Base-by-base conservation (phyloP, 192 early-diverging fungal species). In the Neocallimastix lanati region DNA sequence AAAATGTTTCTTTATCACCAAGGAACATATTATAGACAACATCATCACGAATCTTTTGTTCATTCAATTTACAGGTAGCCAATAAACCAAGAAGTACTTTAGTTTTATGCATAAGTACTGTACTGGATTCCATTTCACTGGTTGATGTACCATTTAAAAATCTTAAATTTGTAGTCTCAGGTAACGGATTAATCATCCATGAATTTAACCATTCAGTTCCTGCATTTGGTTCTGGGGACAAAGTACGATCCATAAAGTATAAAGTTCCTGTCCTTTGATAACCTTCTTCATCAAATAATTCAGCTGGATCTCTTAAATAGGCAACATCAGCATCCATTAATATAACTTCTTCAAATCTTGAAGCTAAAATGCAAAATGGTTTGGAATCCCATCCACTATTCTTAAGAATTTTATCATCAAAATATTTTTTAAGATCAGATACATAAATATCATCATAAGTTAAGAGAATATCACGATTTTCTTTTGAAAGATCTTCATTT, bases 1-100 rank as follows among this genome's bases (percentile, higher is more conserved):
- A 92, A 40, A 91, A 92, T 2, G 90, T 87, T 80, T 92, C 91
- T 81, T 92, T 92, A 83, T 92, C 91, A 29, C 90, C 90, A 78
- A 87, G 85, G 85, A 9, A 86, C 82, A 28, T 84, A 36, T 80
- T 80, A 79, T 89, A 89, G 21, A 81, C 83, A 35, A 89, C 79
- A 36, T 84, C 76, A 76, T 89, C 88, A n/a, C 88, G 84, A 50
- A 86, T 86, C 67, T 79, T 83, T 35, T 86, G 84, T 35, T 80
- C 85, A 33, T 33, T 33, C 11, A 33, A 33, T 33, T 87, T 84
- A 80, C 89, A 90, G 0, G 83, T 86, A 0, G 87, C 82, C 9
- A 92, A 28, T 15, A 92, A 36, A 2, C 88, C 90, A 16, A 89
- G 77, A 36, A 91, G 80, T 13, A 83, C 78, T 13, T 83, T 79